Percentiles rank a stretch among this genome's conserved stretches.
These are phyloP conservation scores for Starmerella etchellsii DNA, from an alignment of 805 yeast species.

Conservation along the genomic window DNA sequence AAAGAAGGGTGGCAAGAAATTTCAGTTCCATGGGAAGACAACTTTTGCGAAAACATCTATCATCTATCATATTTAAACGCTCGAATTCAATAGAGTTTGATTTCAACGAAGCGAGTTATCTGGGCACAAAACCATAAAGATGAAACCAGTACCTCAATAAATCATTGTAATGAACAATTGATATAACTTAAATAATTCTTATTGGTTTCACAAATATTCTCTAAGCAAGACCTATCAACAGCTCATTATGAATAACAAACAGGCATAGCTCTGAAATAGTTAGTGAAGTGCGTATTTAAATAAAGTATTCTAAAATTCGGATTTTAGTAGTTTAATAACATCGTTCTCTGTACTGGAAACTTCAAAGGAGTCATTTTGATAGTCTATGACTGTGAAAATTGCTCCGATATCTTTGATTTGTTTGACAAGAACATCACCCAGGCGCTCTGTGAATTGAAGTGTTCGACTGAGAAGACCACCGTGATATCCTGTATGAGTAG, in stretches of 20 bases:
- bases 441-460: constrained; percentile 2
- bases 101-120: background rate
- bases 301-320: background rate
- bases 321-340: too few species aligned
- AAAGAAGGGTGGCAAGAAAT: constrained; percentile 1
- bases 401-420: constrained; percentile 11
- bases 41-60: background rate
- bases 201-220: too few species aligned
- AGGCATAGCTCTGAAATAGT: too few species aligned
- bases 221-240: too few species aligned
- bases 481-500: background rate
- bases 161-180: too few species aligned
- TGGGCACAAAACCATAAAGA: too few species aligned
- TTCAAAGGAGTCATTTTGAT: background rate
- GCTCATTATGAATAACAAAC: too few species aligned
- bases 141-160: too few species aligned
- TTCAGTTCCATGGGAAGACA: constrained; percentile 1
- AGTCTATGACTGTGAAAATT: background rate
- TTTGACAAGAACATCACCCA: constrained; percentile 6
- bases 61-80: background rate
- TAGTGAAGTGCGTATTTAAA: too few species aligned
- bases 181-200: too few species aligned
- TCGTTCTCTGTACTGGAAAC: too few species aligned
- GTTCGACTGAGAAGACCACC: constrained; percentile 1
- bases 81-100: background rate